Percentiles rank a stretch among this genome's conserved stretches.
These are phyloP conservation scores for Saccharomyces mikatae DNA, from an alignment of 805 yeast genomes.

Conservation along the genomic window DNA sequence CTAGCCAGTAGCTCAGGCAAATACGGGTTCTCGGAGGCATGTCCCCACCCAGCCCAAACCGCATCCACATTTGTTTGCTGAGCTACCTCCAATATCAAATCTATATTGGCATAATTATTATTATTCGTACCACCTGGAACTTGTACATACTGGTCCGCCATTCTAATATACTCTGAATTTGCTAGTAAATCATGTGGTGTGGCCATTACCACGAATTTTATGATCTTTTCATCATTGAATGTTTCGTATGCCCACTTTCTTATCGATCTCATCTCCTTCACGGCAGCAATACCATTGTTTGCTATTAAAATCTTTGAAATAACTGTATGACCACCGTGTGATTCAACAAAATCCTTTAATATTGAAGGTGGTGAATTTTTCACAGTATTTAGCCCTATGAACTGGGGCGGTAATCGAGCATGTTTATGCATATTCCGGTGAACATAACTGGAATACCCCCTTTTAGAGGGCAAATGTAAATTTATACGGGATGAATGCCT, in stretches of 20 bases:
- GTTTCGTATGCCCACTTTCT: slow-evolving; percentile 99
- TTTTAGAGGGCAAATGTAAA: background rate
- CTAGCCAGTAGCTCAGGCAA: slow-evolving; percentile 91
- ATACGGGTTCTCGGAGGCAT: slow-evolving; percentile 96
- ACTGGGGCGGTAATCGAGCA: slow-evolving; percentile 54
- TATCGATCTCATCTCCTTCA: slow-evolving; percentile 92
- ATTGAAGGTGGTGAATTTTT: slow-evolving; percentile 67
- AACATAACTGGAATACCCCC: background rate
- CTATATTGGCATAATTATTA: slow-evolving; percentile 97
- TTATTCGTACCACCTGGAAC: slow-evolving; percentile 99
- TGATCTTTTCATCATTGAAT: slow-evolving; percentile 88
- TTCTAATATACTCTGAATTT: slow-evolving; percentile 93
- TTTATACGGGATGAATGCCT: background rate
- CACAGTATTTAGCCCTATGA: slow-evolving; percentile 73
- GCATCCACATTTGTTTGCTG: slow-evolving; percentile 95
- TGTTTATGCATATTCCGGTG: background rate
- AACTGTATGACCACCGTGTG: slow-evolving; percentile 91
- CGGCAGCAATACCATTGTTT: slow-evolving; percentile 98
- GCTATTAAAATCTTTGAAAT: slow-evolving; percentile 85
- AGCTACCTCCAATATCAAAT: slow-evolving; percentile 91
- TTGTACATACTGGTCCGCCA: slow-evolving; percentile 98
- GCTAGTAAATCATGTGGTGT: slow-evolving; percentile 98
- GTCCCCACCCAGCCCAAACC: slow-evolving; percentile 99
- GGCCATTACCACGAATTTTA: slow-evolving; percentile 96
- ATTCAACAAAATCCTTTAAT: slow-evolving; percentile 75